Base-by-base conservation (phyloP, 257 asterid genomes). In the Solanum tarapatanum region DNA sequence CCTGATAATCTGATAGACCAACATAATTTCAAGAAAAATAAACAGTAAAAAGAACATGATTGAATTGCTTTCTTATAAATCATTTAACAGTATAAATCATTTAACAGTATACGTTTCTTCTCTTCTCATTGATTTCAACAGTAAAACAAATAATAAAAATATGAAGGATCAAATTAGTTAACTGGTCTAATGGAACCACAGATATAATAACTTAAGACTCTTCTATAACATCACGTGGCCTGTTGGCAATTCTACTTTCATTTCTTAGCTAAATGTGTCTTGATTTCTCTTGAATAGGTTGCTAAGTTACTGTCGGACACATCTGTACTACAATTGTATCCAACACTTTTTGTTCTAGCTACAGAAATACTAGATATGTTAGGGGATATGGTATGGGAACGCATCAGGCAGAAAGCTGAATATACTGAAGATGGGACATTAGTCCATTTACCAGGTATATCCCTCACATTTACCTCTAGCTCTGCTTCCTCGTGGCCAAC, bases 301-400 rank as follows among this genome's bases (percentile, higher is more conserved):
- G 97, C 94, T 30, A 96, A 94, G 91, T 95, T 95, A 90, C 92
- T 96, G 86, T 91, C 89, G 93, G 98, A 95, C 89, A 93, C 98
- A 83, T 91, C 98, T 35, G 89, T 88, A 37, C 72, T 90, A 88
- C 98, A 93, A 86, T 95, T 93, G 87, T 96, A 96, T 92, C 99
- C 99, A 85, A 93, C 94, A 33, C 89, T 95, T 88, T 96, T 96
- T 86, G 94, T 93, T 91, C 91, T 95, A 88, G 95, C 98, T 84
- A 94, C 96, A 80, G 99, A 96, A 87, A 91, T 94, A 87, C 89
- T 96, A 93, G 98, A 96, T 89, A 88, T 92, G 97, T 95, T 96
- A 48, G 99, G 99, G 87, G 95, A 93, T 91, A 86, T 95, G 87
- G 99, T 96, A 51, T 95, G 98, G 98, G 90, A 87, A 76, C 97